These are phyloP conservation scores for Penicillium vulpinum DNA, from an alignment of 2,329 filamentous ascomycete species.

Conservation along the genomic window DNA sequence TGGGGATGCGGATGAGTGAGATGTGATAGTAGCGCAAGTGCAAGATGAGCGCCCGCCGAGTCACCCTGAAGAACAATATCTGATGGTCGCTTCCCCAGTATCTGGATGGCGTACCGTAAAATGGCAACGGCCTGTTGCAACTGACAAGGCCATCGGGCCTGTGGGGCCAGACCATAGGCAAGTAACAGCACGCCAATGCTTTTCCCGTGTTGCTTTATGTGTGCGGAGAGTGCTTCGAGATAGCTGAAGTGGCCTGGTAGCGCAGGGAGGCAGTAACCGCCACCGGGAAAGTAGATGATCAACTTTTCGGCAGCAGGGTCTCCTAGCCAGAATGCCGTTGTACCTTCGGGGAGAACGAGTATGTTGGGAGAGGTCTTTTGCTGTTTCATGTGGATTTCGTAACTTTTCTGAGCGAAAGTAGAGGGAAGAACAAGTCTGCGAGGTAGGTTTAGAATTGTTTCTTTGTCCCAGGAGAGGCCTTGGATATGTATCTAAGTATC, in stretches of 20 bases:
- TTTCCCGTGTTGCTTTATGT: not conserved
- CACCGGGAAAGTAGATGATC: not conserved
- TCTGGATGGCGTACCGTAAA: not conserved
- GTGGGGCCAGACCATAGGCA: not conserved
- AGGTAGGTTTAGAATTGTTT: not conserved
- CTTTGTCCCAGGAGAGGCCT: not conserved
- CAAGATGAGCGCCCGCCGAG: not conserved
- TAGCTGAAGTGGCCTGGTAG: not conserved
- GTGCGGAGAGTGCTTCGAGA: not conserved
- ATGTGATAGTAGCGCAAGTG: not conserved
- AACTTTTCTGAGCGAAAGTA: not conserved
- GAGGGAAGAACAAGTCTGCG: not conserved
- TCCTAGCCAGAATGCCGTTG: not conserved
- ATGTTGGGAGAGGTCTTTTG: not conserved
- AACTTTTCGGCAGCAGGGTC: not conserved
- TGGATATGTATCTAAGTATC: not conserved
- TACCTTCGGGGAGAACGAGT: not conserved
- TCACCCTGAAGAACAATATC: not conserved
- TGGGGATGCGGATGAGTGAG: not conserved
- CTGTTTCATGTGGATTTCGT: not conserved
- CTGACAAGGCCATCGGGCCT: not conserved
- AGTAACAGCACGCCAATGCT: not conserved
- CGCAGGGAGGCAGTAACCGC: not conserved
- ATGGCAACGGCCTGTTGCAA: not conserved
- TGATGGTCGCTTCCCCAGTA: not conserved